Evolutionary conservation across 805 yeast genomes (phyloP), one percentile per base, ranked within the genome.

Genomic region (Ogataea thermomethanolica): DNA sequence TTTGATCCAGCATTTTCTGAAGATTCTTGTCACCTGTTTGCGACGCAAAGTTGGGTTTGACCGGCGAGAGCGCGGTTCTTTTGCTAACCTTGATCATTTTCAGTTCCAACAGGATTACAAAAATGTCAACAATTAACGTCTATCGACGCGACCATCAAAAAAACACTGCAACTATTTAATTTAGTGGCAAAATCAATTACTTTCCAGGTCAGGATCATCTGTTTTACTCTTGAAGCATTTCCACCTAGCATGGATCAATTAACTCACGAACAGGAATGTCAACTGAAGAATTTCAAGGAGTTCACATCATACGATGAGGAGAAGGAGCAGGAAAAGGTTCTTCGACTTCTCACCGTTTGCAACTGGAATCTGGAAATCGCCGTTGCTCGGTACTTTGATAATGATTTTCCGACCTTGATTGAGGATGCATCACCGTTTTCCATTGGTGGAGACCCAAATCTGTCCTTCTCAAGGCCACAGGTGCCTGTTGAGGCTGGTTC

Each of bases 301-400:
- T 72, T 78, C 37, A 69, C 81, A 0, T 64, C 71, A 2, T 73
- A 68, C 47, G 37, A 54, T 12, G 70, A 70, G 8, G 75, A 71
- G 5, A 70, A 65, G 0, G 75, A 76, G 21, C 60, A 67, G 32
- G 70, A 69, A 1, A 67, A 72, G 31, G 71, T 80, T 3, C 57
- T 71, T 4, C 58, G 65, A 37, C 56, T 81, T 20, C 55, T 82
- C 37, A 59, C 67, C 24, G 69, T 73, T 33, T 71, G 78, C 49
- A 71, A 77, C 35, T 79, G 80, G 80, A 72, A 80, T 51, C 54
- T 83, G 35, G 85, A 81, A 50, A 65, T 71, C 30, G 78, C 88
- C 1, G 59, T 81, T 24, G 72, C 81, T 3, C 69, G 77, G 36
- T 83, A 70, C 55, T 80, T 80, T 54, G 90, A 83, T 50, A 74